Evolutionary conservation across 1,284 basidiomycete genomes (phyloP).

Genomic region (Papiliotrema nemorosa): DNA sequence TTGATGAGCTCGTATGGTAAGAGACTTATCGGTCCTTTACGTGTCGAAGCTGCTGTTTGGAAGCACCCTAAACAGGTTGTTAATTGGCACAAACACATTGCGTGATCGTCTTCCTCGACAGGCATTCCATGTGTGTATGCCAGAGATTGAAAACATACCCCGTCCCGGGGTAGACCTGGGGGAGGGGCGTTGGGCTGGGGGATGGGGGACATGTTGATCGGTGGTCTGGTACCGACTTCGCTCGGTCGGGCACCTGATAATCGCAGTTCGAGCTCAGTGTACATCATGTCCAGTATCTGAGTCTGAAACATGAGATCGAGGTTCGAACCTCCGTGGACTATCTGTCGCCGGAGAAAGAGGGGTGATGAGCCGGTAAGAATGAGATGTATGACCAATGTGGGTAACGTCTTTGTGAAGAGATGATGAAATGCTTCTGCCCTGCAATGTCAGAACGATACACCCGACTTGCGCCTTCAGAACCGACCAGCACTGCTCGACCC

Average conservation of each 20-base stretch:
- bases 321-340: constrained; percentile 46
- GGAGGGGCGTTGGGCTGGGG: constrained; percentile 7
- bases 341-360: constrained; percentile 41
- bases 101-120: constrained; percentile 38
- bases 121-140: constrained; percentile 26
- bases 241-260: constrained; percentile 31
- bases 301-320: constrained; percentile 43
- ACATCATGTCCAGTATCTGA: constrained; percentile 44
- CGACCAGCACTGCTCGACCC: constrained; percentile 50
- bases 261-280: constrained; percentile 42
- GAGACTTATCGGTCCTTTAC: constrained; percentile 33
- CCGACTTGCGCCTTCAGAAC: constrained; percentile 6
- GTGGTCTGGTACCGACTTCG: constrained; percentile 16
- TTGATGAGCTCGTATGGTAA: constrained; percentile 31
- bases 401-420: constrained; percentile 44
- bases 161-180: constrained; percentile 25
- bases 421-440: constrained; percentile 51
- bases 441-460: neutral
- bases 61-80: constrained; percentile 39
- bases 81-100: constrained; percentile 40
- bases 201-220: constrained; percentile 6
- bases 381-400: constrained; percentile 46
- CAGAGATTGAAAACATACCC: constrained; percentile 35
- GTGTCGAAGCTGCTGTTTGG: constrained; percentile 19
- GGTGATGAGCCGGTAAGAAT: constrained; percentile 44